Evolutionary conservation across 192 early-diverging fungal genomes (phyloP).

Genomic region (Backusella tuberculispora): DNA sequence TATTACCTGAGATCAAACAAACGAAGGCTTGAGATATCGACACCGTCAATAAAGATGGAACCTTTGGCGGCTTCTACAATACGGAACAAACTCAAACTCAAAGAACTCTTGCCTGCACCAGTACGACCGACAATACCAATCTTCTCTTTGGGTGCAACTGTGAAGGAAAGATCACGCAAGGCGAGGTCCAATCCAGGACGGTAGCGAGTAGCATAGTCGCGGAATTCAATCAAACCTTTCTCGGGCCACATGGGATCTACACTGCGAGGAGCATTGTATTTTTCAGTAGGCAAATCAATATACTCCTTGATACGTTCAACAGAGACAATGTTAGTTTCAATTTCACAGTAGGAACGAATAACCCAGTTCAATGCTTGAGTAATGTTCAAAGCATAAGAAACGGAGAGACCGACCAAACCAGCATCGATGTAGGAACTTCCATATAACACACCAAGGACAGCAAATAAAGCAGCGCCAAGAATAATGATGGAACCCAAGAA

Average conservation of each 20-base stretch:
- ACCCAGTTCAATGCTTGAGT: slow-evolving; percentile 90
- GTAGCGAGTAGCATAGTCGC: slow-evolving; percentile 82
- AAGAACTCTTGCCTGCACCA: slow-evolving; percentile 71
- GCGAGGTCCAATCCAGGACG: slow-evolving; percentile 81
- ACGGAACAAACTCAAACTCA: slow-evolving; percentile 69
- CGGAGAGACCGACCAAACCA: slow-evolving; percentile 64
- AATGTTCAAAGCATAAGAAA: slow-evolving; percentile 72
- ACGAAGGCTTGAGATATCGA: slow-evolving; percentile 60
- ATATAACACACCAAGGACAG: slow-evolving; percentile 66
- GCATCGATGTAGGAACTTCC: slow-evolving; percentile 60
- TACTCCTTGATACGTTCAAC: slow-evolving; percentile 88
- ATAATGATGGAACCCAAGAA: slow-evolving; percentile 79
- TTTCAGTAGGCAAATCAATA: slow-evolving; percentile 77
- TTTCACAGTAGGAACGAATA: slow-evolving; percentile 85
- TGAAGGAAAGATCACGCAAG: slow-evolving; percentile 58
- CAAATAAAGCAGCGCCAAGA: slow-evolving; percentile 76
- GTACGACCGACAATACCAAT: slow-evolving; percentile 71
- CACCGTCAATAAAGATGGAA: slow-evolving; percentile 62
- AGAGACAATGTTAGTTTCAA: slow-evolving; percentile 74
- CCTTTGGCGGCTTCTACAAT: slow-evolving; percentile 65
- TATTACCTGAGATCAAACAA: slow-evolving; percentile 53
- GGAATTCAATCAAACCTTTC: slow-evolving; percentile 77
- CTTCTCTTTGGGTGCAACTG: slow-evolving; percentile 54
- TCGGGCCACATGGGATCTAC: slow-evolving; percentile 80
- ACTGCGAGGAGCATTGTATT: slow-evolving; percentile 68